phyloP scores from a whole-genome alignment of 2,329 filamentous ascomycete species.

The Pestalotiopsis sp. region DNA sequence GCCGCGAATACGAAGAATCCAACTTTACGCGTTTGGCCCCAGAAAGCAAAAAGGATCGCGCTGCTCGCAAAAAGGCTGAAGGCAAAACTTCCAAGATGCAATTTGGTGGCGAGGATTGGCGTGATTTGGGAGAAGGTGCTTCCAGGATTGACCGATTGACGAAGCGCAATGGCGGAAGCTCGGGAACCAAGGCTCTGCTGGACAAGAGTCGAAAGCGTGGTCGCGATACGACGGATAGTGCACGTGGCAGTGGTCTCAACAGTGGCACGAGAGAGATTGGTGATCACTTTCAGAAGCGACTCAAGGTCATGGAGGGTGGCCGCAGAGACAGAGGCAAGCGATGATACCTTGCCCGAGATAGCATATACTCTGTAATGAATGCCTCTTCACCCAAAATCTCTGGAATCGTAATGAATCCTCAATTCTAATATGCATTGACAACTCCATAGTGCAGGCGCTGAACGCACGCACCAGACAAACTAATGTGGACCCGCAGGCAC shows the following conservation, averaged over 20 bases:
- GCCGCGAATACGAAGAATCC: constrained; percentile 84
- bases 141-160: constrained; percentile 87
- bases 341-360: constrained; percentile 12
- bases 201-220: constrained; percentile 87
- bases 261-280: constrained; percentile 62
- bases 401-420: too few relatives aligned
- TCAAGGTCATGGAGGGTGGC: constrained; percentile 51
- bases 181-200: constrained; percentile 62
- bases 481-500: not conserved
- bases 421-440: too few relatives aligned
- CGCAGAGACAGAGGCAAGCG: constrained; percentile 40
- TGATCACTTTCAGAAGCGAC: constrained; percentile 72
- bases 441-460: too few relatives aligned
- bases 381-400: too few relatives aligned
- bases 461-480: not conserved
- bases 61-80: constrained; percentile 61
- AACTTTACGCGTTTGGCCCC: constrained; percentile 89
- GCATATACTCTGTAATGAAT: too few relatives aligned
- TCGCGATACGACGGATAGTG: constrained; percentile 69
- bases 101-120: constrained; percentile 92
- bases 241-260: constrained; percentile 60
- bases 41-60: constrained; percentile 83
- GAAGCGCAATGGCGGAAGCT: constrained; percentile 63
- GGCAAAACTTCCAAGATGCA: constrained; percentile 61
- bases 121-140: constrained; percentile 79